Base-by-base conservation (phyloP, 208 protist species). In the Phytomonas francai region DNA sequence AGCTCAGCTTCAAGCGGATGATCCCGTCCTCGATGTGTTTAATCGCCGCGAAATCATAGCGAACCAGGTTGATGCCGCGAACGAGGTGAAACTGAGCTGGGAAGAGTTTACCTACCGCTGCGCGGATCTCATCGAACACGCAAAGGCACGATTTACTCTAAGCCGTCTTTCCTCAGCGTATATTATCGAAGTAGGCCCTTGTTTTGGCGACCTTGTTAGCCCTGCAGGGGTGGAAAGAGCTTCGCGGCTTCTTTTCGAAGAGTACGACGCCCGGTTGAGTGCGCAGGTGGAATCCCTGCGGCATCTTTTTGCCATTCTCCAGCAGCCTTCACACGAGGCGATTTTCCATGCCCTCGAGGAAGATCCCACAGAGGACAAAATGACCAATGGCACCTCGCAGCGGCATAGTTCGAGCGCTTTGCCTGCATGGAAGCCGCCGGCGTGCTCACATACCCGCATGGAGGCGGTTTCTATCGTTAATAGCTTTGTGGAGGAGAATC, bases 401-500 rank as follows among this genome's bases (percentile, higher is more conserved):
- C n/a, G n/a, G n/a, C n/a, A n/a, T n/a, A n/a, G n/a, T n/a, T n/a
- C n/a, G n/a, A n/a, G n/a, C n/a, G n/a, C n/a, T n/a, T n/a, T n/a
- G n/a, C n/a, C 57, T 14, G 19, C 30, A 49, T 93, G 87, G 90
- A 68, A 58, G 29, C 85, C 85, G 6, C 85, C 90, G 0, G 57
- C 76, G 7, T 72, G 73, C 0, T 34, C 31, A 19, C 65, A 88
- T 25, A 77, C 80, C 5, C 74, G 74, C 36, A 51, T 89, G 49
- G 80, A 87, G 25, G 91, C 88, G 2, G 88, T 96, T 0, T 71
- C 68, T 8, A 77, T 92, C 33, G 82, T 77, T 11, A 93, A 93
- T 67, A 81, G 89, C 58, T 96, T 96, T 85, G 83, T 96, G 16
- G 83, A 89, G 49, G 85, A 89, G 67, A 93, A 96, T 65, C 72